A percentile compares a stretch with the other conserved stretches of the same genome.
These are phyloP conservation scores for Wickerhamiella sergipiensis DNA, from an alignment of 805 yeast species.

Conservation along the genomic window DNA sequence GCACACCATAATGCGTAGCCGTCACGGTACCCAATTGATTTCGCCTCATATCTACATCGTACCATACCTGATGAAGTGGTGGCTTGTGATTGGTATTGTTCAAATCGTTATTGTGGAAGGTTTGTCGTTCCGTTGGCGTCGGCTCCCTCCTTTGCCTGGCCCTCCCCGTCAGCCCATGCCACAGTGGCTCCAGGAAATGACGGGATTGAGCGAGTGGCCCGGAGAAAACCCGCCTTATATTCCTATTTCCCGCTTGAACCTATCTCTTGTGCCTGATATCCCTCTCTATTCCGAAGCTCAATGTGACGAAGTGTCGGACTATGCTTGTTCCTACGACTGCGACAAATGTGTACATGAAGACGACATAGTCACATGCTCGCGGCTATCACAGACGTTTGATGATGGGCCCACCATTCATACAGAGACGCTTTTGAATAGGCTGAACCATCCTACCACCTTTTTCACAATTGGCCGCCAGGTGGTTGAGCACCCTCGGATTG, in stretches of 20 bases:
- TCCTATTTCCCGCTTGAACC: conserved; percentile 50
- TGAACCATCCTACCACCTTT: conserved; percentile 45
- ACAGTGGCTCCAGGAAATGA: conserved; percentile 58
- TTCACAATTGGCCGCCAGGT: conserved; percentile 77
- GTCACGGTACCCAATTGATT: neutral
- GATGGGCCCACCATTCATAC: conserved; percentile 86
- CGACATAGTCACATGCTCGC: conserved; percentile 64
- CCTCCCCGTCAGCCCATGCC: conserved; percentile 44
- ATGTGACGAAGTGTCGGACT: conserved; percentile 39
- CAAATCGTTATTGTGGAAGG: neutral
- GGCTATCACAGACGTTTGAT: conserved; percentile 78
- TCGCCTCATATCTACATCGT: neutral
- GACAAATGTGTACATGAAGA: conserved; percentile 59
- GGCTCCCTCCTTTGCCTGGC: neutral
- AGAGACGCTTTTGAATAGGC: conserved; percentile 37
- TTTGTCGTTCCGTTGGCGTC: neutral
- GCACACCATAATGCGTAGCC: neutral
- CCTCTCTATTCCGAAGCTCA: conserved; percentile 28
- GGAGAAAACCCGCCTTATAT: conserved; percentile 63
- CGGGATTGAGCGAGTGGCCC: conserved; percentile 75
- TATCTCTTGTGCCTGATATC: conserved; percentile 38
- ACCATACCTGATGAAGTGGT: neutral
- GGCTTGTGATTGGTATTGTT: neutral
- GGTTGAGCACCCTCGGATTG: conserved; percentile 62
- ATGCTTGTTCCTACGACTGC: conserved; percentile 76